phyloP scores from a whole-genome alignment of 2,329 filamentous ascomycete species.

The Beauveria asiatica region DNA sequence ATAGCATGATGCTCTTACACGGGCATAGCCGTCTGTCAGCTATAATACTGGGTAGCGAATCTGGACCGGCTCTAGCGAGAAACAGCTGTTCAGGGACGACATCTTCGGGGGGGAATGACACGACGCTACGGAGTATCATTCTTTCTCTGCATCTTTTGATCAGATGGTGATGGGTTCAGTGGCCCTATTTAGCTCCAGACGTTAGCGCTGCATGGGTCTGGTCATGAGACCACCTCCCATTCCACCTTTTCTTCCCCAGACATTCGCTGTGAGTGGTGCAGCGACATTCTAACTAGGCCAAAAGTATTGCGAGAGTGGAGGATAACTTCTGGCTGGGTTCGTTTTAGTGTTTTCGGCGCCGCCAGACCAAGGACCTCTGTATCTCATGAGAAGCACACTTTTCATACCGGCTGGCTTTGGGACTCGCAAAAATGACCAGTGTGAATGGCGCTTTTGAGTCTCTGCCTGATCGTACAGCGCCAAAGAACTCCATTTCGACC shows the following conservation, averaged over 20 bases:
- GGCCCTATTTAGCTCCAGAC: conserved; percentile 6
- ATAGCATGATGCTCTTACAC: background rate
- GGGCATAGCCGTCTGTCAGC: background rate
- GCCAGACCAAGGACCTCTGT: background rate
- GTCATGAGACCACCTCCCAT: conserved; percentile 24
- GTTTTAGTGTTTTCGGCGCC: conserved; percentile 3
- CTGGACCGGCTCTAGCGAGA: background rate
- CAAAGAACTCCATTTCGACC: background rate
- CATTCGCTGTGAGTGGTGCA: conserved; percentile 7
- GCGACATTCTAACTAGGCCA: conserved; percentile 1
- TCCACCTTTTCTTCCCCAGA: conserved; percentile 13
- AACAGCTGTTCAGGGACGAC: background rate
- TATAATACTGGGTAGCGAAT: background rate
- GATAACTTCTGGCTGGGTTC: background rate
- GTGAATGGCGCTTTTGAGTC: background rate
- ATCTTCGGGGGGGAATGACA: background rate
- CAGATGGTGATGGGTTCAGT: conserved; percentile 11
- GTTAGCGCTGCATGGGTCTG: conserved; percentile 22
- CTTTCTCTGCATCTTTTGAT: background rate
- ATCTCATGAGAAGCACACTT: background rate
- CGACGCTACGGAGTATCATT: background rate
- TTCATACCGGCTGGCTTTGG: background rate
- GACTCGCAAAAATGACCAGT: background rate
- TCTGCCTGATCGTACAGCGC: background rate
- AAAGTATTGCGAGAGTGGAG: conserved; percentile 2